Percentiles rank a stretch among this genome's conserved stretches.
phyloP scores from a whole-genome alignment of 2,329 filamentous ascomycete genomes.

The Paecilomyces formosus region DNA sequence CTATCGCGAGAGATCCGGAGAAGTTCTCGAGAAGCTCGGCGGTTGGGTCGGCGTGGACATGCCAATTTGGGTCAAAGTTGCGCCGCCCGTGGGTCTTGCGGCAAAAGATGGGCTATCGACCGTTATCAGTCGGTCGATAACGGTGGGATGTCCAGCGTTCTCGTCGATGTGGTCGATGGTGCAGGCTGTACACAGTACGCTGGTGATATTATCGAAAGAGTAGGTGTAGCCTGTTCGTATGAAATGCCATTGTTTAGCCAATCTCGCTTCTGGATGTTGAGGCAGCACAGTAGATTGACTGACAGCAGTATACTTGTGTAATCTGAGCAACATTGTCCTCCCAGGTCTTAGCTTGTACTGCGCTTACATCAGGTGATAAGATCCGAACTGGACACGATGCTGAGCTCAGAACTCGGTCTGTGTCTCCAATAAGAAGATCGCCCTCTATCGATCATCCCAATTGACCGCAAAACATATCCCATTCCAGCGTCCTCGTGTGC shows the following conservation, averaged over 20 bases:
- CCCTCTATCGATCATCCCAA: background rate
- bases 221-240: too few relatives aligned
- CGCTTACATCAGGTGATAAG: background rate
- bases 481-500: background rate
- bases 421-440: background rate
- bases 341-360: background rate
- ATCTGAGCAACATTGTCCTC: background rate
- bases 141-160: background rate
- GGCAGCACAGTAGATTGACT: background rate
- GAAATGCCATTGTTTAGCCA: too few relatives aligned
- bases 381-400: background rate
- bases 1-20: background rate
- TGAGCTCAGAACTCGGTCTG: background rate
- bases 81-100: background rate
- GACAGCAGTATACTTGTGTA: background rate
- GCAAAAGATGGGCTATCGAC: background rate
- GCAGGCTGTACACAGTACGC: too few relatives aligned
- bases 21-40: background rate
- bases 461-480: background rate
- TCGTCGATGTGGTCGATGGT: background rate
- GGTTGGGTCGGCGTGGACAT: background rate
- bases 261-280: too few relatives aligned
- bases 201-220: too few relatives aligned
- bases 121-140: background rate
- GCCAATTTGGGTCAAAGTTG: conserved; percentile 5